Base-by-base conservation (phyloP, 1,139 yeast genomes). In the Keqinozyma sinolaborantium region DNA sequence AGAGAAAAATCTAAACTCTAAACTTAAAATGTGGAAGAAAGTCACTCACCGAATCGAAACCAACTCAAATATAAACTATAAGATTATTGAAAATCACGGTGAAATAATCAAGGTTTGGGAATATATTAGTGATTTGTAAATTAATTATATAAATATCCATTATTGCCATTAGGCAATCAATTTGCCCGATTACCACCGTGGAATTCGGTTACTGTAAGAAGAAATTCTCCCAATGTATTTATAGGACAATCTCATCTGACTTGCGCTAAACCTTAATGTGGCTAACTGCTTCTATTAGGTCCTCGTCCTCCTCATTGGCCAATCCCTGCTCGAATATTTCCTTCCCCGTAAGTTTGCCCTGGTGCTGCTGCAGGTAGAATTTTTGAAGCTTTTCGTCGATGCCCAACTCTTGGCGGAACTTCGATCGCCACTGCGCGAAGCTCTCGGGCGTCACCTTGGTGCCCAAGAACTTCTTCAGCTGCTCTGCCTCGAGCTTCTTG, bases 71-170 rank as follows among this genome's bases (percentile, higher is more conserved):
- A 74, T 87, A 18, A 67, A 77, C 27, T 63, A 68, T 28, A 68
- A 77, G 30, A 73, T 80, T 39, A 58, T 77, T 39, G 96, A 88
- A 50, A 67, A 79, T 26, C 85, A 82, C 46, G 97, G 97, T 4
- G 96, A 87, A 45, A 83, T 87, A 39, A 77, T 83, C 77, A 78
- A 80, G 48, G 87, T 86, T 20, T 87, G 95, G 95, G 87, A 86
- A 50, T 88, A 95, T 95, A 69, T 81, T 19, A 77, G 84, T 10
- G 73, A 65, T 25, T 36, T 61, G 15, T 23, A 23, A 19, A 10
- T 19, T 19, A 9, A 19, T 19, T 9, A 19, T 19, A 10, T 10
- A 19, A 9, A 9, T 19, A 19, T n/a, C n/a, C n/a, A n/a, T n/a
- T n/a, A n/a, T n/a, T n/a, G n/a, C n/a, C n/a, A n/a, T n/a, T n/a